phyloP scores from a whole-genome alignment of 441 rosid species.

The Theobroma grandiflorum region DNA sequence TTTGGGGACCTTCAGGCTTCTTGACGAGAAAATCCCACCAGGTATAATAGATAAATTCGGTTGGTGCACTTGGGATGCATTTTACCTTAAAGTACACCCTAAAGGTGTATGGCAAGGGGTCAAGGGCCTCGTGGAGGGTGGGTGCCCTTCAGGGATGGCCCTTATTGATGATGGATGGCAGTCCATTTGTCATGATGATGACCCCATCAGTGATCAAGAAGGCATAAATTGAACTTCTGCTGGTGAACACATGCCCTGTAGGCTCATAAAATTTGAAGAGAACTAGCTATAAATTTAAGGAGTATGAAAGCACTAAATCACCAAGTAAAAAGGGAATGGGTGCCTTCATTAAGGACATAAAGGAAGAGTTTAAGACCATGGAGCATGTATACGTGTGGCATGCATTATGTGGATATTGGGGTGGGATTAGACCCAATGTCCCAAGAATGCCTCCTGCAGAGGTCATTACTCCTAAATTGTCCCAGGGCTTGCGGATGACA shows the following conservation, averaged over 20 bases:
- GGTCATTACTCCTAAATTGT: slow-evolving; percentile 53
- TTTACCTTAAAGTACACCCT: slow-evolving; percentile 76
- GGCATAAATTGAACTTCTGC: slow-evolving; percentile 70
- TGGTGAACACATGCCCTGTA: slow-evolving; percentile 87
- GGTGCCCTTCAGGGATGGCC: slow-evolving; percentile 88
- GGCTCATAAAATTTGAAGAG: slow-evolving; percentile 75
- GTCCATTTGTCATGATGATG: slow-evolving; percentile 68
- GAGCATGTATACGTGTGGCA: slow-evolving; percentile 93
- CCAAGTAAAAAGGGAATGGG: slow-evolving; percentile 63
- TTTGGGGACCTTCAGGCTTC: slow-evolving; percentile 68
- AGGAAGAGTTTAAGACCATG: slow-evolving; percentile 69
- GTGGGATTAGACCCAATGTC: slow-evolving; percentile 73
- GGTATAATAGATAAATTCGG: slow-evolving; percentile 86
- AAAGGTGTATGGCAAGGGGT: slow-evolving; percentile 78
- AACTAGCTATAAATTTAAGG: slow-evolving; percentile 77
- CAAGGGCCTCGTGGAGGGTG: slow-evolving; percentile 74
- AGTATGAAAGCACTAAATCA: slow-evolving; percentile 57
- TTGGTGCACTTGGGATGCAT: slow-evolving; percentile 98
- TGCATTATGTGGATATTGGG: slow-evolving; percentile 92
- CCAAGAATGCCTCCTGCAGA: slow-evolving; percentile 59
- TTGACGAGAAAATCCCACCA: slow-evolving; percentile 80
- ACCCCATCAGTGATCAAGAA: slow-evolving; percentile 62
- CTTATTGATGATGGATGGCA: slow-evolving; percentile 96
- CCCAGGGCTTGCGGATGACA: slow-evolving; percentile 66
- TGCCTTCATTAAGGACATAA: slow-evolving; percentile 73